Percentiles rank a stretch among this genome's conserved stretches.
phyloP scores from a whole-genome alignment of 345 rosid species.

The Ailanthus altissimus region DNA sequence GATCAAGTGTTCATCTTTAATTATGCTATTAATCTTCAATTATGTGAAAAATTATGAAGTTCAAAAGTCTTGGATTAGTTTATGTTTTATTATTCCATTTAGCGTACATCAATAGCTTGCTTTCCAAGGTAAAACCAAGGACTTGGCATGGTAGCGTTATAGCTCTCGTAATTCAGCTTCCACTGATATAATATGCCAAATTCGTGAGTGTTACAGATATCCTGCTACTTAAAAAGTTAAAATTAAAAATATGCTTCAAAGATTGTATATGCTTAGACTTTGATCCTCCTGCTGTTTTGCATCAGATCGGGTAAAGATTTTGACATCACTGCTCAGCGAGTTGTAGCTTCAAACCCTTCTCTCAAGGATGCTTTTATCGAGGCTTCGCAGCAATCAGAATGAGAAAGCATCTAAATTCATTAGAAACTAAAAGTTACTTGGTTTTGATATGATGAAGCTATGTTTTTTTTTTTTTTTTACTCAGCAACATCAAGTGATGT shows the following conservation, averaged over 20 bases:
- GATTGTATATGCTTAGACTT: not conserved
- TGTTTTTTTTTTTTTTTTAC: slow-evolving; percentile 13
- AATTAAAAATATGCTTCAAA: slow-evolving; percentile 10
- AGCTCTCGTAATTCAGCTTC: slow-evolving; percentile 1
- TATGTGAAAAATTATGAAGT: no score
- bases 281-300: slow-evolving; percentile 24
- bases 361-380: slow-evolving; percentile 75
- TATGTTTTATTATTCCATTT: no score
- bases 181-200: not conserved
- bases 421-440: not conserved
- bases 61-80: no score
- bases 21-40: no score
- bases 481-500: not conserved
- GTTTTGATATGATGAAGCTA: not conserved
- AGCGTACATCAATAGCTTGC: slow-evolving; percentile 75
- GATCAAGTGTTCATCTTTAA: no score
- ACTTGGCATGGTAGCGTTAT: not conserved
- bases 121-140: slow-evolving; percentile 62
- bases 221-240: no score
- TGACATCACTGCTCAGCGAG: slow-evolving; percentile 67
- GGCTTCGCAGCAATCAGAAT: slow-evolving; percentile 50
- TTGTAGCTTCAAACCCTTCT: slow-evolving; percentile 81
- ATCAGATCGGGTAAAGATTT: slow-evolving; percentile 85
- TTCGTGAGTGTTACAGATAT: no score
- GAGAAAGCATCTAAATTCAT: slow-evolving; percentile 17